phyloP scores from a whole-genome alignment of 305 asterid genomes.

The Fraxinus sp. region DNA sequence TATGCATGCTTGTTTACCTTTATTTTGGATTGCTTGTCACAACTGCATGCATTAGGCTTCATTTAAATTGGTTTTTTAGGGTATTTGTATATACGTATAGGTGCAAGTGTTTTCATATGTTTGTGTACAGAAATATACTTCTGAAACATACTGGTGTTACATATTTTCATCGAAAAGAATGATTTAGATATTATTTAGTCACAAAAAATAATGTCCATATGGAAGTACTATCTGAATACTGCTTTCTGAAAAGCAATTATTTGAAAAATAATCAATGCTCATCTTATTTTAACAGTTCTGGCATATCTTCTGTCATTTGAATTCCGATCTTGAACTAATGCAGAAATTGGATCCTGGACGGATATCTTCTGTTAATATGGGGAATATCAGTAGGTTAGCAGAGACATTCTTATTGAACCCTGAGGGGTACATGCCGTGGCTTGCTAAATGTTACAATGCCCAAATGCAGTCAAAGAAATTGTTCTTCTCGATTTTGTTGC shows the following conservation, averaged over 20 bases:
- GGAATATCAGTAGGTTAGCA: constrained; percentile 59
- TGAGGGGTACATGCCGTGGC: constrained; percentile 65
- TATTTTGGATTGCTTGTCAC: constrained; percentile 1
- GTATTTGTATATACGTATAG: background rate
- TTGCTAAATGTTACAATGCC: constrained; percentile 61
- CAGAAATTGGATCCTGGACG: constrained; percentile 54
- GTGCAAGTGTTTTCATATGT: background rate
- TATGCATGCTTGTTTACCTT: background rate
- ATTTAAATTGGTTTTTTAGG: background rate
- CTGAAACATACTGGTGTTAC: background rate
- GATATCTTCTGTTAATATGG: constrained; percentile 50
- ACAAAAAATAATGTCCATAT: background rate
- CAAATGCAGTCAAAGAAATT: constrained; percentile 62
- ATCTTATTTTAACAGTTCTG: background rate
- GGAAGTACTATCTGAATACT: background rate
- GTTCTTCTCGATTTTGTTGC: constrained; percentile 62
- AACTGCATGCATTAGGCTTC: background rate
- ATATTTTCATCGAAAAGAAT: background rate
- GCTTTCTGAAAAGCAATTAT: background rate
- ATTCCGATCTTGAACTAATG: constrained; percentile 28
- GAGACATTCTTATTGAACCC: constrained; percentile 43
- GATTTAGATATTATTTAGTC: background rate
- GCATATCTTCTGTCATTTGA: constrained; percentile 3
- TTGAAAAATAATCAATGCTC: background rate
- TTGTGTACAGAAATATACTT: background rate